A percentile compares a stretch with the other conserved stretches of the same genome.
Evolutionary conservation across 2,329 filamentous ascomycete genomes (phyloP).

Genomic region (Colletotrichum lindemuthianum): DNA sequence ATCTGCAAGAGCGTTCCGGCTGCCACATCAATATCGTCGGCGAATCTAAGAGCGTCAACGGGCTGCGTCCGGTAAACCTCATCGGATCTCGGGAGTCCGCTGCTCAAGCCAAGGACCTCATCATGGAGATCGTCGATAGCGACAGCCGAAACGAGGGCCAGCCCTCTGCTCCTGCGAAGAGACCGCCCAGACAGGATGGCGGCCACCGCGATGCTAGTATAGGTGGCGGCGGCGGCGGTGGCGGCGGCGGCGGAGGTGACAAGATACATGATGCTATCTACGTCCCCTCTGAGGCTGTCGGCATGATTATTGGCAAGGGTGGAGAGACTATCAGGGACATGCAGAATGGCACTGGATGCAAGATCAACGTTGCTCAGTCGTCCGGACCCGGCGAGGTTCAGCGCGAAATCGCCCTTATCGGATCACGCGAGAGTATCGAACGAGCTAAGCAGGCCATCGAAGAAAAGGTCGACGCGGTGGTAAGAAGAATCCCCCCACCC

Average conservation of each 20-base stretch:
- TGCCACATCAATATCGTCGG: constrained; percentile 96
- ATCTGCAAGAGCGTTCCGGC: constrained; percentile 90
- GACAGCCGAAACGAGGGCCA: constrained; percentile 72
- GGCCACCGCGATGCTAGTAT: constrained; percentile 44
- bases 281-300: constrained; percentile 90
- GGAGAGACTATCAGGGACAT: constrained; percentile 95
- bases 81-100: constrained; percentile 83
- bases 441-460: constrained; percentile 86
- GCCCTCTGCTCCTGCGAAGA: constrained; percentile 44
- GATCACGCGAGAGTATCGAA: constrained; percentile 79
- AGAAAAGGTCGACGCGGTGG: constrained; percentile 91
- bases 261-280: constrained; percentile 86
- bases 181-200: constrained; percentile 45
- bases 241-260: constrained; percentile 60
- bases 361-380: constrained; percentile 91
- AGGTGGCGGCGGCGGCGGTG: constrained; percentile 52
- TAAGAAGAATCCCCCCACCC: constrained; percentile 54
- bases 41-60: constrained; percentile 92
- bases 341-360: constrained; percentile 87
- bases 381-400: constrained; percentile 81
- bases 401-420: constrained; percentile 87
- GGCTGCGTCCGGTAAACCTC: constrained; percentile 87
- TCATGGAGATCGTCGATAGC: constrained; percentile 94
- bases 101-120: constrained; percentile 83
- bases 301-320: constrained; percentile 96